Conservation (phyloP, 257 asterid genomes). For the Ilex asprella region DNA sequence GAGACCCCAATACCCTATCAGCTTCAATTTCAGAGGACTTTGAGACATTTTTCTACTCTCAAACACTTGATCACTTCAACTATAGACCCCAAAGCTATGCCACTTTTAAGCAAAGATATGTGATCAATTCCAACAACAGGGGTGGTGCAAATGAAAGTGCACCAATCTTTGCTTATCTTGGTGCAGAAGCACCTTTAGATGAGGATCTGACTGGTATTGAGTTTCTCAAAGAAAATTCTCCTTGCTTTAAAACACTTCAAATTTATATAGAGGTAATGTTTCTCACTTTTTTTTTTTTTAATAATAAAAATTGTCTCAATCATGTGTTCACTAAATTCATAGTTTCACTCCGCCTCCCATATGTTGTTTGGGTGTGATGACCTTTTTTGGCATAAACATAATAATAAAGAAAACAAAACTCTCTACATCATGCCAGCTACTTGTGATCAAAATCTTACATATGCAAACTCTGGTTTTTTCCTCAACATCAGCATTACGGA, state of each 20-base stretch:
- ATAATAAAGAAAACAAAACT: no score
- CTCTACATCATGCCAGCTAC: no score
- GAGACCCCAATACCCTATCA: no score
- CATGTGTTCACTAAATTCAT: no score
- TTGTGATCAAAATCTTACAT: no score
- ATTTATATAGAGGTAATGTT: neutral
- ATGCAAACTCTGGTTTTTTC: neutral
- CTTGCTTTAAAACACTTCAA: neutral
- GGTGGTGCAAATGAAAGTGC: neutral
- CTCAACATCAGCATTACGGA: slow-evolving; percentile 71
- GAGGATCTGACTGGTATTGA: neutral
- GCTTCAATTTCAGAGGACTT: neutral
- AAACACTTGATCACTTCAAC: neutral
- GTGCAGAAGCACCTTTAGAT: neutral
- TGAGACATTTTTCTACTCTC: neutral
- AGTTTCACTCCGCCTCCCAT: no score
- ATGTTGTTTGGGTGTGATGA: no score
- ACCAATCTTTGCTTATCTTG: neutral
- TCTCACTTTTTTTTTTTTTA: no score
- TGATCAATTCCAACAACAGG: neutral
- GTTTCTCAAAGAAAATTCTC: neutral
- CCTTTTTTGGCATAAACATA: no score
- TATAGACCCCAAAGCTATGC: neutral
- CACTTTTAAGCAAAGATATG: neutral
- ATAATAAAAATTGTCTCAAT: no score